Conservation (phyloP, 129 eudicot genomes). For the Smallanthus sonchifolius region DNA sequence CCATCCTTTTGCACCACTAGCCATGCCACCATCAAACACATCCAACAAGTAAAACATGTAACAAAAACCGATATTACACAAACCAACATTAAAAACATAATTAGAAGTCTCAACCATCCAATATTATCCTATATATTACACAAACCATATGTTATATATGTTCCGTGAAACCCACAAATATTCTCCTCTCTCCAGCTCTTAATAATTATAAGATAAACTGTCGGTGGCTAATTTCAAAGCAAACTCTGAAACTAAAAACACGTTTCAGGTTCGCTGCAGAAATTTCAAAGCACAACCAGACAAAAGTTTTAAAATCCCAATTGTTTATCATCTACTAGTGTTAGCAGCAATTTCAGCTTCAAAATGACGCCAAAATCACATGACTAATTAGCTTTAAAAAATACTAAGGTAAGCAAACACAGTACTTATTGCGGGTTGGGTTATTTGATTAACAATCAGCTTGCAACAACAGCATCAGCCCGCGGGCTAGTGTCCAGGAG, state of each 20-base stretch:
- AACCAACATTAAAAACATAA: not conserved
- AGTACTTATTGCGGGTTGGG: slow-evolving; percentile 11
- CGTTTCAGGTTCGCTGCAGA: slow-evolving; percentile 40
- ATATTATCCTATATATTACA: slow-evolving; percentile 23
- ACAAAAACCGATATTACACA: not conserved
- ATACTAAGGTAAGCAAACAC: slow-evolving; percentile 12
- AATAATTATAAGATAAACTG: slow-evolving; percentile 24
- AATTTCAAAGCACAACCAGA: slow-evolving; percentile 33
- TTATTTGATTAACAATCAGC: slow-evolving; percentile 33
- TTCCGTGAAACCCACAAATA: slow-evolving; percentile 6
- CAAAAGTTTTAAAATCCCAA: slow-evolving; percentile 20
- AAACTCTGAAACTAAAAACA: slow-evolving; percentile 47
- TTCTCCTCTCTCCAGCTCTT: slow-evolving; percentile 23
- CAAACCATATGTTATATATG: slow-evolving; percentile 15
- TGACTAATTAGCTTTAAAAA: slow-evolving; percentile 20
- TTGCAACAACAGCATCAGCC: slow-evolving; percentile 82
- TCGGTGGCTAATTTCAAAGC: slow-evolving; percentile 38
- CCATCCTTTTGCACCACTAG: too few relatives aligned
- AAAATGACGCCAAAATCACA: slow-evolving; percentile 70
- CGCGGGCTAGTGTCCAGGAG: slow-evolving; percentile 65
- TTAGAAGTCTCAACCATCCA: slow-evolving; percentile 17
- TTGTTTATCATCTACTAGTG: slow-evolving; percentile 41
- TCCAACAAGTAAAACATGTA: slow-evolving; percentile 1
- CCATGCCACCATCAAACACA: not conserved
- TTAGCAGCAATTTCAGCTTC: slow-evolving; percentile 63